These are phyloP conservation scores for Backusella circina DNA, from an alignment of 192 early-diverging fungal species.

Conservation along the genomic window DNA sequence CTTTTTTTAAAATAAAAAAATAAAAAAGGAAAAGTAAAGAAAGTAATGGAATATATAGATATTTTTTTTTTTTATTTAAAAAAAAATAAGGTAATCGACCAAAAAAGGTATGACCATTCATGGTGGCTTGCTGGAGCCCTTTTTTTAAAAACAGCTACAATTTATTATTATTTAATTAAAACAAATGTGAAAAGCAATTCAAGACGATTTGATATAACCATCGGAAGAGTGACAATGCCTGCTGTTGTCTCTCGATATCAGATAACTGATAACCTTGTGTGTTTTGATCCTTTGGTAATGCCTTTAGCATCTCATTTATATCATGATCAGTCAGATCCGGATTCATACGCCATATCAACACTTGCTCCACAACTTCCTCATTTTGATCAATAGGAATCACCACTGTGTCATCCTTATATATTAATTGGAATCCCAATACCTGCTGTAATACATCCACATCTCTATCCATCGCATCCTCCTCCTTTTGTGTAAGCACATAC, in stretches of 20 bases:
- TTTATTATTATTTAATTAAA: neutral
- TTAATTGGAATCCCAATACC: conserved; percentile 9
- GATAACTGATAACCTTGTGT: neutral
- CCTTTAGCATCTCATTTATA: neutral
- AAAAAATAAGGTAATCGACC: neutral
- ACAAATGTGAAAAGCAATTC: neutral
- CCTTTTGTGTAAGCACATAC: conserved; percentile 20
- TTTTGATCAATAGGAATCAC: neutral
- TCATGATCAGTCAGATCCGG: neutral
- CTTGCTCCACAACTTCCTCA: neutral
- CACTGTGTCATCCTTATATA: neutral
- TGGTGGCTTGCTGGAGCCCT: neutral
- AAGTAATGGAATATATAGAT: neutral
- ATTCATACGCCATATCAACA: conserved; percentile 19
- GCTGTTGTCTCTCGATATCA: neutral
- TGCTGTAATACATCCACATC: neutral
- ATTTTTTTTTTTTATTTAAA: neutral
- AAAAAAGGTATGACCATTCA: neutral
- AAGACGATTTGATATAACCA: neutral
- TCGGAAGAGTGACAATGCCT: neutral
- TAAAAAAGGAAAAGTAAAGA: neutral
- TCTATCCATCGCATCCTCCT: neutral
- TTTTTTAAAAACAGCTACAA: neutral
- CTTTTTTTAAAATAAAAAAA: neutral
- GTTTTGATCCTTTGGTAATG: neutral